phyloP scores from a whole-genome alignment of 2,329 filamentous ascomycete genomes.

The Ophiosphaerella narmari region DNA sequence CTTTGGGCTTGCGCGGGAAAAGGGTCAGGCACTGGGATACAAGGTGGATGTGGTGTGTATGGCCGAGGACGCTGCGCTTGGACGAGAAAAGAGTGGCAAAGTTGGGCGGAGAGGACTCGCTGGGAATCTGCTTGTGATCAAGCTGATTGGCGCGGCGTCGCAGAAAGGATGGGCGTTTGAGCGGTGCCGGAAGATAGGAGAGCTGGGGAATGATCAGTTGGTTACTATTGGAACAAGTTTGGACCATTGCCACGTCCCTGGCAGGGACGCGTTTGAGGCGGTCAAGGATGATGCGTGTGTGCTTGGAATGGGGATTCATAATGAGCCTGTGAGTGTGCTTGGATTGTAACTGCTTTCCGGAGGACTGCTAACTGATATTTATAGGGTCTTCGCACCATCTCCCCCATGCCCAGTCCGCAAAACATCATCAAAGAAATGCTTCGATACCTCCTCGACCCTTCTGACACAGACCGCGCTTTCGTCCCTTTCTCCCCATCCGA shows the following conservation, averaged over 20 bases:
- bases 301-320: conserved; percentile 57
- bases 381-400: conserved; percentile 51
- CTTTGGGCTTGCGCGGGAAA: conserved; percentile 55
- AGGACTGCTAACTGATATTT: not conserved
- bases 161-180: conserved; percentile 53
- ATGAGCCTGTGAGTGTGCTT: conserved; percentile 50
- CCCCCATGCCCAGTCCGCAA: conserved; percentile 55
- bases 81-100: conserved; percentile 54
- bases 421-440: conserved; percentile 56
- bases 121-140: conserved; percentile 57
- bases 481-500: conserved; percentile 53
- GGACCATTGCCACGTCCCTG: conserved; percentile 60
- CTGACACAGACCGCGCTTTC: conserved; percentile 55
- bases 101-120: conserved; percentile 56
- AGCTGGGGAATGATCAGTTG: conserved; percentile 50
- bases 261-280: conserved; percentile 55
- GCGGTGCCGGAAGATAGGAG: conserved; percentile 51
- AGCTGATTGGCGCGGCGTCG: conserved; percentile 53
- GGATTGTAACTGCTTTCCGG: not conserved
- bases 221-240: conserved; percentile 58
- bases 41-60: conserved; percentile 55
- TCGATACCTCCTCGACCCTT: conserved; percentile 53
- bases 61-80: conserved; percentile 55
- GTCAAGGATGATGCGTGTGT: conserved; percentile 48
- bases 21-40: conserved; percentile 51